Evolutionary conservation across 306 rosid genomes (phyloP), one percentile per base, ranked within the genome.

Genomic region (Benincasa hispida): DNA sequence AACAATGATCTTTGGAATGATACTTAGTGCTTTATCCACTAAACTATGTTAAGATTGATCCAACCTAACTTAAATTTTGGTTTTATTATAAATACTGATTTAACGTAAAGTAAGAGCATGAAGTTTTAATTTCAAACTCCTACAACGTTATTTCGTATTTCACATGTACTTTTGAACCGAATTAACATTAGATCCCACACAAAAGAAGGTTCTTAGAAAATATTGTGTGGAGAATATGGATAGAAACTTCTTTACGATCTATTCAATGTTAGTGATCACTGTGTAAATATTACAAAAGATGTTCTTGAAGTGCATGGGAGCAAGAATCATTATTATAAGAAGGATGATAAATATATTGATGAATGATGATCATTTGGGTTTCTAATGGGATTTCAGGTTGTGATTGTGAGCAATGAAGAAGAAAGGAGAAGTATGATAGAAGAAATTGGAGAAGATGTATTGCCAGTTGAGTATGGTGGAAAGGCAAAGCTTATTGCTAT

Each of bases 381-480:
- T 32, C 19, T 17, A 19, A 53, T 32, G 47, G 12, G 15, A 9
- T 53, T 5, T 91, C 91, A 93, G 98, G 70, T 93, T 83, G 89
- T 90, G 57, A 89, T 91, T 15, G 87, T 93, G 75, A 85, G 74
- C 68, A 86, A 84, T 19, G 97, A 91, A 28, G 89, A 88, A 18
- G 96, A 91, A 80, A 83, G 51, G 76, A 80, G 37, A 42, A 63
- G 82, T 67, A 85, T 93, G 75, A 27, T 87, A 65, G 80, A 76
- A 75, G 89, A 87, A 60, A 79, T 91, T 39, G 97, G 98, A 6
- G 97, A 88, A 84, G 97, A 91, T 22, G 79, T 59, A 73, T 83
- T 93, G 79, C 94, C 98, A 22, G 90, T 86, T 85, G 92, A 86
- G 77, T 91, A 88, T 76, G 98, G 98, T 27, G 98, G 98, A 74